phyloP scores from a whole-genome alignment of 208 protist species.

The Wallacemonas sp. region DNA sequence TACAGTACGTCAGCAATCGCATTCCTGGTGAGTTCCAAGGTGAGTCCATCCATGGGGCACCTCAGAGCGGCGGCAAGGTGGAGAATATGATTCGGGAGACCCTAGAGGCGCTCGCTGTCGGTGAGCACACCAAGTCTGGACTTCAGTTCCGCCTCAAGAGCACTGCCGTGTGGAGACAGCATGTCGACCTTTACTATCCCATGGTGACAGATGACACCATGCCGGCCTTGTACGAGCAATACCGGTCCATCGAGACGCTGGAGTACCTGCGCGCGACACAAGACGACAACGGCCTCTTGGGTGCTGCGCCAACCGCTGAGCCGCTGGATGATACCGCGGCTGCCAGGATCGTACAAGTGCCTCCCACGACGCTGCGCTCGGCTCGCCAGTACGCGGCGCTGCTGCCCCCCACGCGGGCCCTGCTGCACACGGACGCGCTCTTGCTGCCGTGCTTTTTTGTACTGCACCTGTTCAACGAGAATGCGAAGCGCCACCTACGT shows the following conservation, averaged over 20 bases:
- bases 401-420: slow-evolving; percentile 44
- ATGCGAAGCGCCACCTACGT: slow-evolving; percentile 1
- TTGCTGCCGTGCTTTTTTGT: slow-evolving; percentile 28
- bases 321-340: not conserved
- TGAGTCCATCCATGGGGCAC: not conserved
- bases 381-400: slow-evolving; percentile 29
- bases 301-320: not conserved
- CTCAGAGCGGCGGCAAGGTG: not conserved
- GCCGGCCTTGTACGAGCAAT: slow-evolving; percentile 24
- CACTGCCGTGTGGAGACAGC: slow-evolving; percentile 39
- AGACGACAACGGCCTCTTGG: not conserved
- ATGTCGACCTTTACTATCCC: slow-evolving; percentile 62
- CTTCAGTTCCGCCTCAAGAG: slow-evolving; percentile 57
- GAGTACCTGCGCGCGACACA: slow-evolving; percentile 16
- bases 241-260: slow-evolving; percentile 18
- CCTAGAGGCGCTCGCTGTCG: slow-evolving; percentile 40
- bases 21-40: slow-evolving; percentile 10
- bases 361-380: slow-evolving; percentile 2
- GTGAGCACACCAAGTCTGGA: slow-evolving; percentile 27
- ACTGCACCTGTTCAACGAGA: slow-evolving; percentile 14
- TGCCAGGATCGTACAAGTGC: slow-evolving; percentile 3
- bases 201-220: slow-evolving; percentile 29
- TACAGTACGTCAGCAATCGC: slow-evolving; percentile 14
- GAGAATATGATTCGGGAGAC: slow-evolving; percentile 3
- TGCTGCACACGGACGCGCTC: slow-evolving; percentile 77